Evolutionary conservation across 2,329 filamentous ascomycete species (phyloP), one percentile per base, ranked within the genome.

Genomic region (Apiospora aurea): DNA sequence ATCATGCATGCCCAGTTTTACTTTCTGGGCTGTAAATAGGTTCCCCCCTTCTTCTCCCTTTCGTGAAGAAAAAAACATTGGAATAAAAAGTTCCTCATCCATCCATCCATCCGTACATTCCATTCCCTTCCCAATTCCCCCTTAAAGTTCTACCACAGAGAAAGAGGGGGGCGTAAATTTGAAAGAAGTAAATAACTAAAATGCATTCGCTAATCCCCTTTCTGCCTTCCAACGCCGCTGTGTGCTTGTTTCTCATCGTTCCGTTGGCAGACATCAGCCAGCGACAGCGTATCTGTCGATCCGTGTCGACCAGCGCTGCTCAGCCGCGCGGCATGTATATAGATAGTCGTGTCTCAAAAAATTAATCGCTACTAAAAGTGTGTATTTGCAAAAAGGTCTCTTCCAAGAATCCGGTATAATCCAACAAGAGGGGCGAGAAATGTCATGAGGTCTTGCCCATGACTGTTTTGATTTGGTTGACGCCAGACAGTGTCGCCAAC

Each of bases 351-450:
- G 41, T 46, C 43, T 47, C 41, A 46, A 68, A 66, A 68, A 68
- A 46, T 44, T 46, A 46, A 46, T 68, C n/a, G 44, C 66, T 68
- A 68, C 66, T 68, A 68, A 68, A 68, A 68, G 44, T 64, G 46
- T 47, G 66, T 68, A 68, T 68, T 68, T 68, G 66, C 44, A 68
- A 68, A 68, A 47, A 10, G 66, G 43, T 44, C 67, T 69, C 47
- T 57, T 69, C 47, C 68, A 53, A 43, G 68, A 69, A 69, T 69
- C 68, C 68, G 43, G 68, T 51, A 29, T 57, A 57, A 53, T 69
- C 68, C 68, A 69, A 69, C 67, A 69, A 57, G 68, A 69, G 47
- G 38, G 68, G 46, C 18, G 46, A 51, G 47, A 69, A 69, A 18
- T 57, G 18, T 34, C 34, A 69, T 46, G 67, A 49, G 67, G 67